Conservation (phyloP, 306 rosid genomes). For the Cajanus cajan region DNA sequence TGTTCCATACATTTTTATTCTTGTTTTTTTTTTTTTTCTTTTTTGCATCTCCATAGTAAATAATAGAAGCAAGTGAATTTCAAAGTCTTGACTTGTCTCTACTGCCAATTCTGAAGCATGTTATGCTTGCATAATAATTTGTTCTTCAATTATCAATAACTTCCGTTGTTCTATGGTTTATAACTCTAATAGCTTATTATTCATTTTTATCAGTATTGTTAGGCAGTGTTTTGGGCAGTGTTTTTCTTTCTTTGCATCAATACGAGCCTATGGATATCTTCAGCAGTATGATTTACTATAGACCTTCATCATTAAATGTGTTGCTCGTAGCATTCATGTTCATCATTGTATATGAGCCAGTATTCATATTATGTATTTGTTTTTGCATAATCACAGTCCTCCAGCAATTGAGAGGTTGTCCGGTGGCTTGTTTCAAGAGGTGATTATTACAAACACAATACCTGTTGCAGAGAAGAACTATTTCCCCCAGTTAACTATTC, state of each 20-base stretch:
- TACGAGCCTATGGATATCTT: neutral
- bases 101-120: neutral
- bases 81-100: neutral
- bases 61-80: neutral
- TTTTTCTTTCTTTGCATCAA: neutral
- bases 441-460: conserved; percentile 84
- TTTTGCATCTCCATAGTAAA: neutral
- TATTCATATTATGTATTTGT: conserved; percentile 1
- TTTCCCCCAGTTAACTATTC: conserved; percentile 92
- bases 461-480: conserved; percentile 77
- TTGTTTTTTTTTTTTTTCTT: neutral
- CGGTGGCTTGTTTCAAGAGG: conserved; percentile 87
- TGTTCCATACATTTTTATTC: neutral
- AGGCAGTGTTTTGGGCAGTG: neutral
- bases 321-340: neutral
- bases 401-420: conserved; percentile 94
- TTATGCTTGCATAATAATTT: neutral
- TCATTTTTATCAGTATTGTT: neutral
- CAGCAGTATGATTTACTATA: neutral
- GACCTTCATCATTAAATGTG: neutral
- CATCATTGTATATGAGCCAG: neutral
- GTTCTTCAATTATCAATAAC: neutral
- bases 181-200: neutral
- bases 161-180: neutral
- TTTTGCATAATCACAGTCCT: conserved; percentile 53